Conservation (phyloP, 352 stramenopile species). For the Pythium volutum region DNA sequence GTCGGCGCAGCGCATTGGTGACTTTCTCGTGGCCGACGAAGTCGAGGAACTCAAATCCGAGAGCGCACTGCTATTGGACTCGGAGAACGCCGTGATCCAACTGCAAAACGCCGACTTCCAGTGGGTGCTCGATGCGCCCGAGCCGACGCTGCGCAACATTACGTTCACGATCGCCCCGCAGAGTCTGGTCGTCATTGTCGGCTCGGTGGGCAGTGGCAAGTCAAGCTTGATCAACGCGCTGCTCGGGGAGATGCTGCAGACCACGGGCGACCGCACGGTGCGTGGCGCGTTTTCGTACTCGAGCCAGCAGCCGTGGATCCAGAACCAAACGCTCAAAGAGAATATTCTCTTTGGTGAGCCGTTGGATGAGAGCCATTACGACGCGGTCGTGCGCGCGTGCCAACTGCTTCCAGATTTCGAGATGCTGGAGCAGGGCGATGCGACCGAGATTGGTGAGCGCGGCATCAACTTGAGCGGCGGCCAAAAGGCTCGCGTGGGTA, state of each 20-base stretch:
- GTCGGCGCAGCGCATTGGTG: slow-evolving; percentile 36
- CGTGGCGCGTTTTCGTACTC: slow-evolving; percentile 64
- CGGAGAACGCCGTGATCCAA: slow-evolving; percentile 2
- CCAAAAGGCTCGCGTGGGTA: slow-evolving; percentile 66
- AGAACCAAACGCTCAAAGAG: slow-evolving; percentile 84
- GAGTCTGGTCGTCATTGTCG: slow-evolving; percentile 50
- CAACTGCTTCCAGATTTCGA: slow-evolving; percentile 43
- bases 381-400: slow-evolving; percentile 30
- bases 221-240: slow-evolving; percentile 51
- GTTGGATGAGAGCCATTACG: slow-evolving; percentile 38
- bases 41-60: slow-evolving; percentile 22
- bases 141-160: slow-evolving; percentile 25
- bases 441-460: slow-evolving; percentile 65
- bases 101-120: slow-evolving; percentile 33
- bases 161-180: slow-evolving; percentile 23
- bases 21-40: slow-evolving; percentile 44
- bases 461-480: slow-evolving; percentile 86
- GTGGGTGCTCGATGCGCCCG: slow-evolving; percentile 25
- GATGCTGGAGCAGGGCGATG: slow-evolving; percentile 48
- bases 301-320: slow-evolving; percentile 91
- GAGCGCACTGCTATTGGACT: not conserved
- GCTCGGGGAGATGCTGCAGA: slow-evolving; percentile 45
- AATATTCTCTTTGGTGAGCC: slow-evolving; percentile 88
- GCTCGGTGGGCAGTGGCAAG: slow-evolving; percentile 48
- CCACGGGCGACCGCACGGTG: slow-evolving; percentile 24